A percentile compares a stretch with the other conserved stretches of the same genome.
Evolutionary conservation across 1,139 yeast genomes (phyloP).

Genomic region (Hemisphaericaspora subhashii): DNA sequence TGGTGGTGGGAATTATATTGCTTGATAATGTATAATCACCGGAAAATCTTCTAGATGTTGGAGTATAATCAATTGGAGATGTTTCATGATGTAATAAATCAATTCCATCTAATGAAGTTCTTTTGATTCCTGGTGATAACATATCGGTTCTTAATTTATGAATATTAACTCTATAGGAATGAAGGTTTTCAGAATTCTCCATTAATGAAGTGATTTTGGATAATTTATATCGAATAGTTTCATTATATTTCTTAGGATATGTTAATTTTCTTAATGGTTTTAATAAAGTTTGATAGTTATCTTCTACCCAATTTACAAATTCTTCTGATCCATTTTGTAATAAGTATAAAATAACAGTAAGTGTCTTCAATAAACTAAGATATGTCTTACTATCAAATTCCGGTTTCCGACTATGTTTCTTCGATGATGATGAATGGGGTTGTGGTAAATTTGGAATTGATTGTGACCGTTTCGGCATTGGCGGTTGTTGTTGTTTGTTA

Average conservation of each 20-base stretch:
- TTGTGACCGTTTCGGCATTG: background rate
- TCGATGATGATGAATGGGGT: too few species aligned
- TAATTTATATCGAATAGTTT: slow-evolving; percentile 31
- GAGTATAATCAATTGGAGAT: background rate
- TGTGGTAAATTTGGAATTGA: slow-evolving; percentile 1
- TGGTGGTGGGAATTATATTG: background rate
- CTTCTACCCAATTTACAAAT: slow-evolving; percentile 33
- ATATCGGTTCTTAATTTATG: slow-evolving; percentile 41
- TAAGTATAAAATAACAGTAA: slow-evolving; percentile 36
- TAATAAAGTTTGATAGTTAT: slow-evolving; percentile 4
- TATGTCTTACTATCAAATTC: slow-evolving; percentile 8
- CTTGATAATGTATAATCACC: background rate
- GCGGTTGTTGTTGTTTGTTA: background rate
- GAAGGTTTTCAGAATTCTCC: slow-evolving; percentile 25
- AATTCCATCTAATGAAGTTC: slow-evolving; percentile 15
- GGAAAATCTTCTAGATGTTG: background rate
- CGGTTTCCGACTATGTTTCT: background rate
- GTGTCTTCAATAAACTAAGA: slow-evolving; percentile 27
- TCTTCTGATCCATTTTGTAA: slow-evolving; percentile 40
- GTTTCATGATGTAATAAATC: slow-evolving; percentile 11
- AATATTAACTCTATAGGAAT: slow-evolving; percentile 35
- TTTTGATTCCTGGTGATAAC: slow-evolving; percentile 36
- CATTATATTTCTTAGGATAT: slow-evolving; percentile 14
- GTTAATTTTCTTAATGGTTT: slow-evolving; percentile 10
- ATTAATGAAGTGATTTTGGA: slow-evolving; percentile 28